Evolutionary conservation across 805 yeast species (phyloP).

Genomic region (Komagataella ulmi): DNA sequence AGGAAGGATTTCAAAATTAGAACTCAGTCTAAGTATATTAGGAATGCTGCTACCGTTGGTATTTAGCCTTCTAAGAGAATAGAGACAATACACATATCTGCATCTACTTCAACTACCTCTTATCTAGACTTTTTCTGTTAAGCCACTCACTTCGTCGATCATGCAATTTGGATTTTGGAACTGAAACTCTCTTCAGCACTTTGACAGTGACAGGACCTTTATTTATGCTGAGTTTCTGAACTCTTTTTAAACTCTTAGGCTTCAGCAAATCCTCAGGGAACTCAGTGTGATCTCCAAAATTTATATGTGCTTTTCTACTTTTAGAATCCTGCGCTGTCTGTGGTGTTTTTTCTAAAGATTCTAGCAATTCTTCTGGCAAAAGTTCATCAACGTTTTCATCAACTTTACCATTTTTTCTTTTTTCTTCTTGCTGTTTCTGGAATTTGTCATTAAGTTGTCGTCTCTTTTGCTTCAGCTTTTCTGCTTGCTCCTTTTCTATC

Average conservation of each 20-base stretch:
- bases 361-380: conserved; percentile 25
- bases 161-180: conserved; percentile 3
- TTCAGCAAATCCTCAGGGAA: conserved; percentile 7
- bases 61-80: conserved; percentile 10
- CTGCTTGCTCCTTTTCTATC: conserved; percentile 14
- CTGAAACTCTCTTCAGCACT: conserved; percentile 11
- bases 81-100: neutral
- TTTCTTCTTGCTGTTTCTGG: conserved; percentile 18
- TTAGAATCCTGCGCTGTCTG: conserved; percentile 5
- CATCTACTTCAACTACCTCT: neutral
- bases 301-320: conserved; percentile 17
- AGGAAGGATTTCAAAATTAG: conserved; percentile 4
- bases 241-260: conserved; percentile 10
- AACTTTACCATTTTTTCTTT: conserved; percentile 9
- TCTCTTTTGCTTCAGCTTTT: conserved; percentile 17
- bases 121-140: conserved; percentile 6
- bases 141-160: conserved; percentile 6
- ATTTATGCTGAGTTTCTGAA: conserved; percentile 17
- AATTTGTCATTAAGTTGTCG: conserved; percentile 14
- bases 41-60: conserved; percentile 17
- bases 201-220: conserved; percentile 29
- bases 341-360: conserved; percentile 10
- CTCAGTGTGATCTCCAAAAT: conserved; percentile 12
- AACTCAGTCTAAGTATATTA: conserved; percentile 8
- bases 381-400: conserved; percentile 18